A percentile compares a stretch with the other conserved stretches of the same genome.
phyloP scores from a whole-genome alignment of 306 rosid genomes.

The Quercus berberidifolia region DNA sequence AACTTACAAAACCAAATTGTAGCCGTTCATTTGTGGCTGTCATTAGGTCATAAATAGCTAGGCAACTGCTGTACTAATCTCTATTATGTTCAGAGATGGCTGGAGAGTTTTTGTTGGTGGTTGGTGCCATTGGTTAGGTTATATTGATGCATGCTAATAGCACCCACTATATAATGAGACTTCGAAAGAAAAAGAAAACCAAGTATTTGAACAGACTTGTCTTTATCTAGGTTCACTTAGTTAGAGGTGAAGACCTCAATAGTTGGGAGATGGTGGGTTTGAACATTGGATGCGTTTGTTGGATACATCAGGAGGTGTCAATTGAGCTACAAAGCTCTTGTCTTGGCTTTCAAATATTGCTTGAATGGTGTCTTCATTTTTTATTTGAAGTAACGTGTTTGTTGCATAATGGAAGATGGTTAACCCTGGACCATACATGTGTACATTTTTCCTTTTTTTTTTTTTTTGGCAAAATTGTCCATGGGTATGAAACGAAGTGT shows the following conservation, averaged over 20 bases:
- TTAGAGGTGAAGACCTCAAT: background rate
- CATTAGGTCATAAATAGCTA: background rate
- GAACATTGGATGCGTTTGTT: too few species aligned
- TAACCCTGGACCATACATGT: background rate
- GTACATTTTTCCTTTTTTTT: background rate
- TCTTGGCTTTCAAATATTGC: background rate
- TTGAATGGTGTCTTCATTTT: background rate
- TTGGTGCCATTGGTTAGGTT: background rate
- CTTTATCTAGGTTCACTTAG: background rate
- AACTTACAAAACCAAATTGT: background rate
- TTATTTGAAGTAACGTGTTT: background rate
- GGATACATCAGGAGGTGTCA: background rate
- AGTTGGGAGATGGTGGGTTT: background rate
- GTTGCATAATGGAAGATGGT: background rate
- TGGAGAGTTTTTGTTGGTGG: background rate
- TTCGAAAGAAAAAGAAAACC: background rate
- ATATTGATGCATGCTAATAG: background rate
- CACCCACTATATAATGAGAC: background rate
- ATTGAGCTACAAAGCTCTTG: background rate
- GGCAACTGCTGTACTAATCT: background rate
- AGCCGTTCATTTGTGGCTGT: background rate
- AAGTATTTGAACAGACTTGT: background rate
- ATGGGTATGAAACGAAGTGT: background rate
- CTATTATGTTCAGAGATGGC: background rate
- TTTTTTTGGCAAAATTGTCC: background rate